Evolutionary conservation across 306 rosid species (phyloP), one percentile per base, ranked within the genome.

Genomic region (Urtica urens): DNA sequence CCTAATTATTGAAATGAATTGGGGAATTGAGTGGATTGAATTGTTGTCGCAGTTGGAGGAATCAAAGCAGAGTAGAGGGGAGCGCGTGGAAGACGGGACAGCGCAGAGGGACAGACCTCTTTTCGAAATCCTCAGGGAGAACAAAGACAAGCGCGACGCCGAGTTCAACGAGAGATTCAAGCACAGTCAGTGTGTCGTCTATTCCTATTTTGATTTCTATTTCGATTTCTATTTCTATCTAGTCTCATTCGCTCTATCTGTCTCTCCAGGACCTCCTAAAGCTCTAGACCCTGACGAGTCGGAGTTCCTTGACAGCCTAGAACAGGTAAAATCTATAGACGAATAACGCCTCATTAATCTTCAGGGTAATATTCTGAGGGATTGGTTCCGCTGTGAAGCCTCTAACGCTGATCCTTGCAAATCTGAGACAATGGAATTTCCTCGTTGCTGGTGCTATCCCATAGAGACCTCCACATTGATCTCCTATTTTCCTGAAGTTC

Each of bases 221-320:
- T 16, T 35, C 10, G 40, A 16, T n/a, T n/a, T n/a, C n/a, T n/a
- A n/a, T n/a, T n/a, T n/a, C n/a, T n/a, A n/a, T n/a, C n/a, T n/a
- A n/a, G n/a, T n/a, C n/a, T n/a, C n/a, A n/a, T n/a, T n/a, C n/a
- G n/a, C n/a, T n/a, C n/a, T n/a, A n/a, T 10, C 33, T 28, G 33
- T 28, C 4, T 28, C 33, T 28, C 33, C 67, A 88, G 93, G 97
- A 59, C 97, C 97, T 8, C 95, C 97, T 37, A 90, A 90, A 77
- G 90, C 97, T 64, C 71, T 90, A 73, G 97, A 90, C 1, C 95
- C 84, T 18, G 97, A 90, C 4, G 97, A 84, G 83, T 76, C 93
- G 0, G 95, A 88, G 58, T 88, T 88, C 67, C 94, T 90, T 56
- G 95, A 90, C 11, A 79, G 57, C 14, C 66, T 59, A 55, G 95